Evolutionary conservation across 2,329 filamentous ascomycete genomes (phyloP).

Genomic region (Cercospora berteroae): DNA sequence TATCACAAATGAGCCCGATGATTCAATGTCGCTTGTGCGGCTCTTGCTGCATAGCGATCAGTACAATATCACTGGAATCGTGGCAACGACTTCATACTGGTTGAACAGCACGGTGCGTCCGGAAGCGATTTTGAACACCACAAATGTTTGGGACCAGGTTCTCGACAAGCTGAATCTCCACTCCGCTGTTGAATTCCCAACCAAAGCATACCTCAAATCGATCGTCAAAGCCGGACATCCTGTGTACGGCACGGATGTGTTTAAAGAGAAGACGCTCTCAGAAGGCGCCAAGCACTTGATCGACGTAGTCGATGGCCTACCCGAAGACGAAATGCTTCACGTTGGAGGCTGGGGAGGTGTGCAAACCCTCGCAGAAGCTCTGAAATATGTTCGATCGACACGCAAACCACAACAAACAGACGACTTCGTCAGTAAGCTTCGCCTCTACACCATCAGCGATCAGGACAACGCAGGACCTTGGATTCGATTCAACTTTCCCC

Average conservation of each 20-base stretch:
- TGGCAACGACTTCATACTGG: conserved; percentile 16
- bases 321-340: conserved; percentile 40
- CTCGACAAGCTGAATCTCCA: conserved; percentile 48
- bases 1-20: conserved; percentile 33
- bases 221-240: conserved; percentile 9
- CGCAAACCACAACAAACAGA: conserved; percentile 35
- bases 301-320: conserved; percentile 1
- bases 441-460: conserved; percentile 59
- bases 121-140: conserved; percentile 32
- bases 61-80: conserved; percentile 17
- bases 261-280: background rate
- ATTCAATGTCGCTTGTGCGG: conserved; percentile 30
- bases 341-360: conserved; percentile 52
- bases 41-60: conserved; percentile 20
- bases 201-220: conserved; percentile 20
- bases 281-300: conserved; percentile 11
- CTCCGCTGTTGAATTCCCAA: conserved; percentile 31
- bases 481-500: conserved; percentile 55
- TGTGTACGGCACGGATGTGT: conserved; percentile 11
- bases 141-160: conserved; percentile 33
- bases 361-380: conserved; percentile 52
- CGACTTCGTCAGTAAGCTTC: conserved; percentile 44
- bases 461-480: conserved; percentile 59
- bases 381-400: conserved; percentile 42
- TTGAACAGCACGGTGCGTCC: conserved; percentile 20